Evolutionary conservation across 176 grass and related monocot genomes (phyloP), one percentile per base, ranked within the genome.

Genomic region (Coix lacrymajobi): DNA sequence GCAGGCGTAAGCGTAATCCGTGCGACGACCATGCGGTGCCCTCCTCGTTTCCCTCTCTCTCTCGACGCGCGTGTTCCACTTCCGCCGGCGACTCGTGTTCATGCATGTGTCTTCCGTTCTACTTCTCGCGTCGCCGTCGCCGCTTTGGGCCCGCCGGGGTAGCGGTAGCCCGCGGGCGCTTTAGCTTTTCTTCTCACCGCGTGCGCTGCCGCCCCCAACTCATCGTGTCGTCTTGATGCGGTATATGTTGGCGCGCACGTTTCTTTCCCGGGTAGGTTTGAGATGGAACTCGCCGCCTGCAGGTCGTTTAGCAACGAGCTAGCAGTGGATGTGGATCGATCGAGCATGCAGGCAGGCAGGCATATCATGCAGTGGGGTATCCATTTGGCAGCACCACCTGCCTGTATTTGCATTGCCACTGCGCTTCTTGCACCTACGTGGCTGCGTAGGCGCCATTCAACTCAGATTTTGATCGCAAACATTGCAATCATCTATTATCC

Each of bases 141-240:
- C 32, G 37, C 4, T 32, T 24, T 20, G 73, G 8, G 30, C 30
- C n/a, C n/a, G n/a, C n/a, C n/a, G n/a, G n/a, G n/a, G n/a, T n/a
- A n/a, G n/a, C n/a, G n/a, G n/a, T 11, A 10, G 19, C 20, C 1
- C 13, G 44, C 5, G 16, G 16, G 5, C 57, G 77, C 62, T 80
- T 69, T 79, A 36, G 41, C 78, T 68, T 80, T 80, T 57, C 78
- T 68, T 80, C 69, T 57, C 49, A 13, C 78, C 78, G 78, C 78
- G 78, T 71, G 69, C 69, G 41, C 25, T n/a, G n/a, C n/a, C n/a
- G n/a, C 0, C 39, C 64, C 78, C 78, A 69, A 80, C 78, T 69
- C 8, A 56, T 29, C 15, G 61, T 76, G 71, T 77, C 72, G 62
- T 7, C 62, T 51, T 17, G 73, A 77, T 69, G 82, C 82, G 73